Evolutionary conservation across 2,329 filamentous ascomycete genomes (phyloP), one percentile per base, ranked within the genome.

Genomic region (Xylariales sp.): DNA sequence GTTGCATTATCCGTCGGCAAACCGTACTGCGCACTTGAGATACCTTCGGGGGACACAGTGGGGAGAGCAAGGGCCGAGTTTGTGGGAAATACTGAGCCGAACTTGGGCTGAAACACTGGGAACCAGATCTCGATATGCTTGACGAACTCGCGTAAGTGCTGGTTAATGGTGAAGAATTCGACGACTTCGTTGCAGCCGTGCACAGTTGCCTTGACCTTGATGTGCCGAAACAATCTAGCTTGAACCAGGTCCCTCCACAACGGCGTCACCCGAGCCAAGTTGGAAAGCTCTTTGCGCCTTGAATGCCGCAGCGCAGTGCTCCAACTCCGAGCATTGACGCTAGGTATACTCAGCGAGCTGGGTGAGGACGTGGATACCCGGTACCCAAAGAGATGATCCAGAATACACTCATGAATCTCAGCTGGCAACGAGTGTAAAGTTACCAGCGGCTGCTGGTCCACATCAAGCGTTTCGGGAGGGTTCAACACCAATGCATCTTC

Each of bases 121-220:
- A 88, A 85, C 83, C 84, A 88, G 29, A 88, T 70, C 59, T 88
- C 84, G 42, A 88, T 74, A 52, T 88, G 84, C 47, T 79, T 81
- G 42, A 88, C 78, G 48, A 86, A 78, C 7, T 61, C 49, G 15
- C 75, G 70, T 5, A 88, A 71, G 50, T 85, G 76, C 19, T 70
- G 65, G 42, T 80, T 71, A 8, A 60, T 47, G 13, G 63, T 57
- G 47, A 88, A 84, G 66, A 83, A 87, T 23, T 63, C 46, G 45
- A 74, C 66, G 6, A 82, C 76, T 33, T 78, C 69, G 29, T 74
- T 63, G 28, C 86, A 62, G 13, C 74, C 81, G n/a, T 75, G 69
- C 25, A 75, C 65, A 0, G 82, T 86, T 1, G 81, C 84, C 61
- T 86, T 85, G 49, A 88, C 66, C 60, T 88, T 87, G 62, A 88